phyloP scores from a whole-genome alignment of 441 rosid genomes.

The Geranium incanum region DNA sequence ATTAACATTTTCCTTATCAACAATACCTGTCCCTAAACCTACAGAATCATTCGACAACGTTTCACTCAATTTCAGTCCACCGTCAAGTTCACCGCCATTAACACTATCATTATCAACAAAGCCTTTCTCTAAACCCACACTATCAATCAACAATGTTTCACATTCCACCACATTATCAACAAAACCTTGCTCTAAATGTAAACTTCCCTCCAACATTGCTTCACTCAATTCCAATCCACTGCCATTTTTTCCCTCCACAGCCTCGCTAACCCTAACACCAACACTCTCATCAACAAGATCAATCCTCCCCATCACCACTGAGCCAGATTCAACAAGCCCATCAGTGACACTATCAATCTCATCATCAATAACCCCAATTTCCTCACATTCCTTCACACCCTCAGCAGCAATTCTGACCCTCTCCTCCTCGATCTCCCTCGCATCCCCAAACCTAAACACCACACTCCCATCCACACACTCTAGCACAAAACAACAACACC shows the following conservation, averaged over 20 bases:
- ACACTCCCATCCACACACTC: conserved; percentile 56
- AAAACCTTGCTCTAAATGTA: conserved; percentile 8
- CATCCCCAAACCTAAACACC: conserved; percentile 54
- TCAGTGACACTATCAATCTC: conserved; percentile 15
- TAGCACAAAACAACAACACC: conserved; percentile 16
- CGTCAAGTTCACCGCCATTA: conserved; percentile 6
- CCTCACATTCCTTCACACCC: conserved; percentile 6
- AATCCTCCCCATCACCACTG: conserved; percentile 10
- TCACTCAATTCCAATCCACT: background rate
- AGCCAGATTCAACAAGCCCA: conserved; percentile 12
- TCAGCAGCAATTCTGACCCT: conserved; percentile 17
- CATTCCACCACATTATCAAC: conserved; percentile 1
- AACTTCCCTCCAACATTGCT: background rate
- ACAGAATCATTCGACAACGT: background rate
- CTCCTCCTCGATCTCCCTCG: conserved; percentile 30
- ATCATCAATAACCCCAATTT: conserved; percentile 20
- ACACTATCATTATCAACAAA: background rate
- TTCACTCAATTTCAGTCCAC: background rate
- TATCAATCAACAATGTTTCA: background rate
- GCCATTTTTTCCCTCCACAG: background rate
- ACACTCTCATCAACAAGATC: conserved; percentile 20
- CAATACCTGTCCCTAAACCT: background rate
- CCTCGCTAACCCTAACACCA: conserved; percentile 15
- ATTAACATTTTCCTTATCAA: background rate
- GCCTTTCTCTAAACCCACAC: background rate